Conservation (phyloP, 163 green algal genomes). For the Scenedesmus sp. region DNA sequence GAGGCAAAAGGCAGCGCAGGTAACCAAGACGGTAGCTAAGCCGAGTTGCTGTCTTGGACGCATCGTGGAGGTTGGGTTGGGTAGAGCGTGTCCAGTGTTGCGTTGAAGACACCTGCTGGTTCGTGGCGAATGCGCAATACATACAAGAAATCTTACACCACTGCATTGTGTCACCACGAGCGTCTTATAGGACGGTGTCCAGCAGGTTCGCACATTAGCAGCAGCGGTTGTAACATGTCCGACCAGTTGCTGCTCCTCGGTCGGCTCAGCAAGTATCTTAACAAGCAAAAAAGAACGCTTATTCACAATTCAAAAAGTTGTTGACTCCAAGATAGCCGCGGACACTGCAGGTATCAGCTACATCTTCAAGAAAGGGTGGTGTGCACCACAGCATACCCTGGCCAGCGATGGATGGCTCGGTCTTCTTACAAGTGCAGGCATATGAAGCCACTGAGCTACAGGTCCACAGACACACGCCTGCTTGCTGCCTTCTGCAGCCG, state of each 20-base stretch:
- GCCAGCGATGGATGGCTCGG: too few species aligned
- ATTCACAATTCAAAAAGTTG: too few species aligned
- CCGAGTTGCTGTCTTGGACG: neutral
- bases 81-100: neutral
- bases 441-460: neutral
- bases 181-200: neutral
- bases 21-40: neutral
- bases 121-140: neutral
- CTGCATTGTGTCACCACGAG: too few species aligned
- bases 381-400: too few species aligned
- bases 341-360: too few species aligned
- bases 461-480: neutral
- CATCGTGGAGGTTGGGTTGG: neutral
- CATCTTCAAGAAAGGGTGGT: too few species aligned
- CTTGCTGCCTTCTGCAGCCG: conserved; percentile 67
- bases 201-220: neutral
- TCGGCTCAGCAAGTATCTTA: too few species aligned
- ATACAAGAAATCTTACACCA: too few species aligned
- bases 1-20: neutral
- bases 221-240: neutral
- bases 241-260: too few species aligned
- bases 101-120: neutral
- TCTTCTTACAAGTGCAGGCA: too few species aligned
- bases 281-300: too few species aligned
- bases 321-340: too few species aligned